These are phyloP conservation scores for Parachlorella kessleri DNA, from an alignment of 139 green algal species.

Conservation along the genomic window DNA sequence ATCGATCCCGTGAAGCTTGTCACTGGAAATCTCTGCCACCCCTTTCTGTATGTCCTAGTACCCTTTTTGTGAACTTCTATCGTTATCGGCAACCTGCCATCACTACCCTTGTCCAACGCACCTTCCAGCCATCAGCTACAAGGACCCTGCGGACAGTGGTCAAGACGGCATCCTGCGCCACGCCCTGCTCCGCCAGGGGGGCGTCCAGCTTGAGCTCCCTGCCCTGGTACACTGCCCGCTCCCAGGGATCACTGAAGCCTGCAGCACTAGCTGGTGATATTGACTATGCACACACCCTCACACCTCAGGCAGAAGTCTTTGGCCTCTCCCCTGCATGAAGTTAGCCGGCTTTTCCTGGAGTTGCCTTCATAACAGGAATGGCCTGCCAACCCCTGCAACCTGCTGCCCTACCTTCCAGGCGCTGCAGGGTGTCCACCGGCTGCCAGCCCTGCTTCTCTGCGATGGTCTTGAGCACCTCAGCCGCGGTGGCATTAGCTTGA, in stretches of 20 bases:
- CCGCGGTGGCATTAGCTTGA: slow-evolving; percentile 22
- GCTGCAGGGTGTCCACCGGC: slow-evolving; percentile 25
- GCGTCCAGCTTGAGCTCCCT: slow-evolving; percentile 25
- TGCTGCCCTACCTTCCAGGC: slow-evolving; percentile 41
- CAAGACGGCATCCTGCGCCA: slow-evolving; percentile 23
- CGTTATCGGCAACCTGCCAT: too few species aligned
- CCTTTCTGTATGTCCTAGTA: too few species aligned
- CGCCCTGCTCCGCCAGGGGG: slow-evolving; percentile 30
- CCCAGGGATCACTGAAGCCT: slow-evolving; percentile 51
- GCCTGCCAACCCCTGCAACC: too few species aligned
- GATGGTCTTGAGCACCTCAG: slow-evolving; percentile 30
- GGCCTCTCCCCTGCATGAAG: neutral
- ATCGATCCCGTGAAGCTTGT: too few species aligned
- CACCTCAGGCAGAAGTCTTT: neutral
- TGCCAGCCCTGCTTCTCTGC: slow-evolving; percentile 32
- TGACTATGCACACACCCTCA: neutral
- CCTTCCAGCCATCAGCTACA: slow-evolving; percentile 48
- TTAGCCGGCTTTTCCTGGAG: too few species aligned
- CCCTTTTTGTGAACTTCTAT: too few species aligned
- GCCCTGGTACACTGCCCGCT: slow-evolving; percentile 43
- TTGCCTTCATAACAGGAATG: too few species aligned
- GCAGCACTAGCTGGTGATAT: neutral
- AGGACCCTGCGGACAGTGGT: slow-evolving; percentile 40
- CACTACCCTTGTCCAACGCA: too few species aligned
- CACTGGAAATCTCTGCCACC: too few species aligned